A percentile compares a stretch with the other conserved stretches of the same genome.
These are phyloP conservation scores for Rosa hybrid DNA, from an alignment of 331 rosid genomes.

Conservation along the genomic window DNA sequence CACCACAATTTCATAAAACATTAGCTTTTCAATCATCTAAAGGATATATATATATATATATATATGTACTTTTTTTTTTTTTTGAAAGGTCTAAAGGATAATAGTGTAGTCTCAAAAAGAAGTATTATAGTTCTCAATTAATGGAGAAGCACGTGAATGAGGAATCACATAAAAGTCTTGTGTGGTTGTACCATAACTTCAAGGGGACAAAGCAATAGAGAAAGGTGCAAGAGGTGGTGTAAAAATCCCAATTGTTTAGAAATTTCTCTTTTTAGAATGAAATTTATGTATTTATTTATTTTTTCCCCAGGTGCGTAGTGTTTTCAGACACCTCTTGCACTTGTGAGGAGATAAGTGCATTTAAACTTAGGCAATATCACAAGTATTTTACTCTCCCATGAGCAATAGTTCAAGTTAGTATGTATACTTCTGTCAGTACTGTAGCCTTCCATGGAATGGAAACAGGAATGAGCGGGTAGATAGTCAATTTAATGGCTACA, in stretches of 20 bases:
- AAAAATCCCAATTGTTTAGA: not conserved
- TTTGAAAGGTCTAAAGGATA: not conserved
- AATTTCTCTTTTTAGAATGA: no score
- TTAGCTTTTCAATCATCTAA: not conserved
- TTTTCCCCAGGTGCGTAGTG: not conserved
- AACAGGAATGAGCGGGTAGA: not conserved
- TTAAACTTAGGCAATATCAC: not conserved
- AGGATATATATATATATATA: no score
- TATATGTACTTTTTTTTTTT: no score
- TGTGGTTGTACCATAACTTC: not conserved
- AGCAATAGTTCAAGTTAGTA: not conserved
- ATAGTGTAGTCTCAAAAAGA: no score
- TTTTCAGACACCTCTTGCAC: not conserved
- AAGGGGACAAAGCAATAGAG: not conserved
- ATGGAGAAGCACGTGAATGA: not conserved
- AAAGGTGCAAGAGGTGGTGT: not conserved
- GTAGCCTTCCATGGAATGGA: not conserved
- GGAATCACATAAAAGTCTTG: not conserved
- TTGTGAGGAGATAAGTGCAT: not conserved
- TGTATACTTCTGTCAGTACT: not conserved
- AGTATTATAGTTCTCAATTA: no score
- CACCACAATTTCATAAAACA: not conserved
- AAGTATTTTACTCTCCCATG: not conserved
- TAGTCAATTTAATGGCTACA: not conserved
- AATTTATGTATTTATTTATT: no score